Percentiles rank a stretch among this genome's conserved stretches.
Conservation (phyloP, 73 alveolate species). For the Loxodes magnus region DNA sequence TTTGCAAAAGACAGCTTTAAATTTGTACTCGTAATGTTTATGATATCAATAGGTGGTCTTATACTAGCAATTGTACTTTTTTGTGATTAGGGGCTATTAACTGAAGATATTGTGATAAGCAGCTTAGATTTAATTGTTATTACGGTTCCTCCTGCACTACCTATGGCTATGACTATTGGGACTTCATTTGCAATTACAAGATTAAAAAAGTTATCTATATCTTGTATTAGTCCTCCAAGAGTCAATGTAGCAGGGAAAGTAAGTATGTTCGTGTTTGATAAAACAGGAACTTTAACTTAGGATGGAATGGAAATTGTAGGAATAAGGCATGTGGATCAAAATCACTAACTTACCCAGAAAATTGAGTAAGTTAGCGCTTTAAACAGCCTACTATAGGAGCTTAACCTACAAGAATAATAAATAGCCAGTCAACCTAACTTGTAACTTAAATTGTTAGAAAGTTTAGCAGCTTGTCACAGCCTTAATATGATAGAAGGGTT, state of each 20-base stretch:
- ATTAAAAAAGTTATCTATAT: constrained; percentile 44
- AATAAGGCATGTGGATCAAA: too few relatives aligned
- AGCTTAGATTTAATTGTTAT: constrained; percentile 49
- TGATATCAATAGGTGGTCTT: constrained; percentile 39
- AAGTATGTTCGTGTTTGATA: constrained; percentile 81
- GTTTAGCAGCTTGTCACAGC: constrained; percentile 83
- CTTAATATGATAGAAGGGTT: constrained; percentile 69
- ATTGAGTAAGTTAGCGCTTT: too few relatives aligned
- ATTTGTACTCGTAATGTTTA: constrained; percentile 36
- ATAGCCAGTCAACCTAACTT: too few relatives aligned
- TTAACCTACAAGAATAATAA: too few relatives aligned
- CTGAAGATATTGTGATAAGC: not conserved
- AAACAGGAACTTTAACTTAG: constrained; percentile 97
- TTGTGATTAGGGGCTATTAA: constrained; percentile 11
- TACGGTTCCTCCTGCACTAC: constrained; percentile 75
- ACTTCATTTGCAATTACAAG: constrained; percentile 40
- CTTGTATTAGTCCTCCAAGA: constrained; percentile 78
- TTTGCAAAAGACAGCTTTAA: constrained; percentile 51
- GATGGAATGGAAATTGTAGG: constrained; percentile 87
- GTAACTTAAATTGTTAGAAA: too few relatives aligned
- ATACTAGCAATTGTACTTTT: constrained; percentile 19
- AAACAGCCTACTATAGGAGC: too few relatives aligned
- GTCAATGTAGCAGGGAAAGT: constrained; percentile 86
- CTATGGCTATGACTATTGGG: constrained; percentile 60
- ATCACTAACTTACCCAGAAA: too few relatives aligned